Percentiles rank a stretch among this genome's conserved stretches.
Evolutionary conservation across 495 filamentous ascomycete species (phyloP).

Genomic region (Xylaria longipes): DNA sequence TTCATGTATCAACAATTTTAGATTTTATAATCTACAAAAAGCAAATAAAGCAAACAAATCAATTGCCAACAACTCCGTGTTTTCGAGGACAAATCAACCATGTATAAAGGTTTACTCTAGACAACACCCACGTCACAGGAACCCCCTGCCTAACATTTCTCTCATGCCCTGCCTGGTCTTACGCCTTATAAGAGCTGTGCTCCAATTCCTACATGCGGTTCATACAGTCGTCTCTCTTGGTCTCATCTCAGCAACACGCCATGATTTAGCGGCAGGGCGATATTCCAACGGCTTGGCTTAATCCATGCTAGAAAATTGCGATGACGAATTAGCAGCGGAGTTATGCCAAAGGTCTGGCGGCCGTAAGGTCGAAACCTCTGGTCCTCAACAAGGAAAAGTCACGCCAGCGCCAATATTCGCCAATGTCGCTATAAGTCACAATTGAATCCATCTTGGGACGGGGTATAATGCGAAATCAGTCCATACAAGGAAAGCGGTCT

Average conservation of each 20-base stretch:
- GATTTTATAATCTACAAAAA: slow-evolving; percentile 9
- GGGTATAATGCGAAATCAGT: slow-evolving; percentile 45
- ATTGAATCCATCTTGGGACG: slow-evolving; percentile 36
- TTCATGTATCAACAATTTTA: slow-evolving; percentile 14
- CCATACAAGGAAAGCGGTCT: slow-evolving; percentile 28
- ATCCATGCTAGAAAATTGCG: slow-evolving; percentile 8
- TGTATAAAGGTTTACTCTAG: slow-evolving; percentile 10
- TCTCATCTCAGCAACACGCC: slow-evolving; percentile 19
- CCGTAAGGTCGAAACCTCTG: slow-evolving; percentile 16
- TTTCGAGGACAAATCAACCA: not conserved
- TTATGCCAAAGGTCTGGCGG: not conserved
- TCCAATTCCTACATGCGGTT: slow-evolving; percentile 6
- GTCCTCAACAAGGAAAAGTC: slow-evolving; percentile 31
- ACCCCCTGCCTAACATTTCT: not conserved
- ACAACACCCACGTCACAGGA: not conserved
- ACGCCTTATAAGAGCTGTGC: not conserved
- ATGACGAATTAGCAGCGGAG: slow-evolving; percentile 22
- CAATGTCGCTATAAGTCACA: slow-evolving; percentile 37
- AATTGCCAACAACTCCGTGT: not conserved
- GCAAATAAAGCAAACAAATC: not conserved
- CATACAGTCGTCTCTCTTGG: slow-evolving; percentile 14
- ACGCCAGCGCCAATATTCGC: slow-evolving; percentile 30
- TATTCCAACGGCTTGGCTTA: not conserved
- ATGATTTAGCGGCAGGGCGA: not conserved
- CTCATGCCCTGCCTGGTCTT: not conserved